Evolutionary conservation across 768 basidiomycete species (phyloP), one percentile per base, ranked within the genome.

Genomic region (Jaapia argillacea): DNA sequence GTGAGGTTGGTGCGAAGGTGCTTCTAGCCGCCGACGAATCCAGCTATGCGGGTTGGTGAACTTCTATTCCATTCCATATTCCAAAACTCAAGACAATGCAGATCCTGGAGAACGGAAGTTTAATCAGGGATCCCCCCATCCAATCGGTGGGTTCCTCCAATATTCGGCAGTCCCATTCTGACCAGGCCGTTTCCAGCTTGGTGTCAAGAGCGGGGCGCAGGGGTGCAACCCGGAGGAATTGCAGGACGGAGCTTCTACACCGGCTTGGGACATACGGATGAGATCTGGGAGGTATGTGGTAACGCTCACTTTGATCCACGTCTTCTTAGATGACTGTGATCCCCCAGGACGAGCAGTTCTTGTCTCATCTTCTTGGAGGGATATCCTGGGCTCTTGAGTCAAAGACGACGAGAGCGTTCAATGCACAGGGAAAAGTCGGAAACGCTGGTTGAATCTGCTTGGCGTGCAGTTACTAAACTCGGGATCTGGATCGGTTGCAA

Each of bases 361-460:
- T 38, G 13, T 38, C 37, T 7, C 37, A 38, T 22, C 13, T 38
- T 7, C 37, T 38, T 6, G 37, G 37, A 7, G 37, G 37, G 21
- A 38, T 38, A 12, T 12, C 21, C 10, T 38, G 37, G 37, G 7
- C 54, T 53, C 6, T 4, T 47, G 40, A 5, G 44, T 74, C 80
- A 2, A 79, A 76, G 33, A 84, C 85, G 1, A 89, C 86, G 0
- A 63, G 67, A 41, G 83, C 81, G 4, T 81, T 76, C 54, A 79
- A 85, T 48, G 46, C 66, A 2, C 65, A 57, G 21, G 83, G 74
- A 1, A 54, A 64, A n/a, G 82, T 88, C 13, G 85, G 88, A 2
- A 73, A 66, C 45, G 16, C 48, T 10, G 39, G 28, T n/a, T n/a
- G n/a, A n/a, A n/a, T n/a, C n/a, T n/a, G n/a, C n/a, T n/a, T n/a